These are phyloP conservation scores for Yamadazyma sp. DNA, from an alignment of 805 yeast genomes.

Conservation along the genomic window DNA sequence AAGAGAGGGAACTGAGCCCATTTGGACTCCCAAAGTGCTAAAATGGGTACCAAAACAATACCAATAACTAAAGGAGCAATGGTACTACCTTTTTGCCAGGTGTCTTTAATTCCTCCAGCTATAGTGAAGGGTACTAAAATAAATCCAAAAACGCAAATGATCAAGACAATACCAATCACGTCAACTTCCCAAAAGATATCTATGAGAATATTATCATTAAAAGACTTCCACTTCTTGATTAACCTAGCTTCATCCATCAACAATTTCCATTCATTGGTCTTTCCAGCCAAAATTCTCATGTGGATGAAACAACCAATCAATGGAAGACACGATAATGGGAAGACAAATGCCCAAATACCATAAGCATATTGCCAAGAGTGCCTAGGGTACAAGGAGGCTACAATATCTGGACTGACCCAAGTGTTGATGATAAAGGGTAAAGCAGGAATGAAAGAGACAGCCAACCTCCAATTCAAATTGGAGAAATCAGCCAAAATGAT, in stretches of 20 bases:
- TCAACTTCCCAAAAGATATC: conserved; percentile 65
- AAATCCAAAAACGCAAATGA: conserved; percentile 59
- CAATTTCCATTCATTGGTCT: conserved; percentile 49
- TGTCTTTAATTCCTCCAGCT: conserved; percentile 56
- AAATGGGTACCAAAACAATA: conserved; percentile 56
- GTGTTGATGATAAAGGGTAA: conserved; percentile 75
- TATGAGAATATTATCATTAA: conserved; percentile 33
- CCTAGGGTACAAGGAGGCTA: conserved; percentile 35
- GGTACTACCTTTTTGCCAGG: conserved; percentile 62
- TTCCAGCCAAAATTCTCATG: conserved; percentile 55
- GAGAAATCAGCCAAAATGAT: conserved; percentile 67
- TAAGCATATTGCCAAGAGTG: conserved; percentile 69
- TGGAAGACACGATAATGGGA: conserved; percentile 67
- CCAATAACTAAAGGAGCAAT: conserved; percentile 75
- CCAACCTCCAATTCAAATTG: conserved; percentile 67
- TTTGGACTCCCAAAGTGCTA: conserved; percentile 57
- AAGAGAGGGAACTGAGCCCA: conserved; percentile 61
- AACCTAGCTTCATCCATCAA: conserved; percentile 38
- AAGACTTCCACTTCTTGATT: conserved; percentile 16
- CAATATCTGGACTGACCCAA: conserved; percentile 69
- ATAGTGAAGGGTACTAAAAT: conserved; percentile 71
- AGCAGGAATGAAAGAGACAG: conserved; percentile 63
- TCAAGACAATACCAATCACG: conserved; percentile 56
- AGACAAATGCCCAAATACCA: conserved; percentile 78
- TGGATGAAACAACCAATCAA: conserved; percentile 52